Evolutionary conservation across 139 green algal species (phyloP).

Genomic region (Closterium sp.): DNA sequence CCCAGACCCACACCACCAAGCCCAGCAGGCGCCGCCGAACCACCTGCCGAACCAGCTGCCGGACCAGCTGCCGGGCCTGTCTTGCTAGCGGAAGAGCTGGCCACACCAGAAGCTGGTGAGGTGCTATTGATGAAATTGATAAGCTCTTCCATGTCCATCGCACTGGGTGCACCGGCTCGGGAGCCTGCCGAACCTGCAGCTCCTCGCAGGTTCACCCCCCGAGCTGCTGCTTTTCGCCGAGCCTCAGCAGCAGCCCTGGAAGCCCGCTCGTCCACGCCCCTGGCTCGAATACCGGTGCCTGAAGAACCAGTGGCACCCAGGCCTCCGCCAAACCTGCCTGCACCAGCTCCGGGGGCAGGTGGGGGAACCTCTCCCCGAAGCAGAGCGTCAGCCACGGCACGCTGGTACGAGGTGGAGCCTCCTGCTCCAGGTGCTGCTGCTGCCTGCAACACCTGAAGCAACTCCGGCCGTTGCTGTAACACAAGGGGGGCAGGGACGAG

Average conservation of each 20-base stretch:
- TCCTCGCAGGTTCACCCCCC: slow-evolving; percentile 35
- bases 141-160: slow-evolving; percentile 27
- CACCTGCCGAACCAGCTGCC: background rate
- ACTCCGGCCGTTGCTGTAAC: slow-evolving; percentile 16
- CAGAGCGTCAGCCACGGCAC: slow-evolving; percentile 19
- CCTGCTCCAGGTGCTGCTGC: slow-evolving; percentile 1
- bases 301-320: background rate
- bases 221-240: slow-evolving; percentile 34
- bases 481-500: background rate
- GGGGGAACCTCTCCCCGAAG: background rate
- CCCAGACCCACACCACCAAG: slow-evolving; percentile 8
- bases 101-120: background rate
- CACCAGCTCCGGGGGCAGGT: background rate
- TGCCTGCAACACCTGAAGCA: slow-evolving; percentile 25
- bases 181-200: background rate
- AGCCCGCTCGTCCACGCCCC: slow-evolving; percentile 39
- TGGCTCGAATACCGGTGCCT: background rate
- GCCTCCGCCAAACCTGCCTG: background rate
- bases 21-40: background rate
- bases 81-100: background rate
- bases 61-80: background rate
- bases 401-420: background rate
- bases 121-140: slow-evolving; percentile 36
- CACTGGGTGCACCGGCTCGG: slow-evolving; percentile 3
- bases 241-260: slow-evolving; percentile 17